phyloP scores from a whole-genome alignment of 169 alveolate species.

The Eimeria tenella region DNA sequence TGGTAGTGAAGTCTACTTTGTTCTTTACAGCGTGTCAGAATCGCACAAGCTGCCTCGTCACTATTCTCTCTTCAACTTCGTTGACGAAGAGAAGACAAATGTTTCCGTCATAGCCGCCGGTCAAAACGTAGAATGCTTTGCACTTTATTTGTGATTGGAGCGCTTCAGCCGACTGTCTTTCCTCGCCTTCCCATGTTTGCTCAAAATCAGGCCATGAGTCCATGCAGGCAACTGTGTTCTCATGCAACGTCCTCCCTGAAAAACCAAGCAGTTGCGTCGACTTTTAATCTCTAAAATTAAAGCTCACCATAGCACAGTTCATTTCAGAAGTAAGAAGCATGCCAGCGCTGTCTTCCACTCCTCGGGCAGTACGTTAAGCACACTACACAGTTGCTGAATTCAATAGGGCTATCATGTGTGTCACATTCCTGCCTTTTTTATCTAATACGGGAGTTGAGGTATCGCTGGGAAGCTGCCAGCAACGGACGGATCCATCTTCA shows the following conservation, averaged over 20 bases:
- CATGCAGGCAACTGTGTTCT: constrained; percentile 71
- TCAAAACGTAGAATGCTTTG: constrained; percentile 41
- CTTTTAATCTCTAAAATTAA: too few species aligned
- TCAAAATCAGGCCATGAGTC: constrained; percentile 39
- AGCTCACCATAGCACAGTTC: too few species aligned
- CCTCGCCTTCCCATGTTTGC: background rate
- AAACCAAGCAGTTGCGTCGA: background rate
- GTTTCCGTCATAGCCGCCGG: constrained; percentile 66
- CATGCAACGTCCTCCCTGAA: constrained; percentile 49
- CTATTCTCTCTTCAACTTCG: constrained; percentile 38
- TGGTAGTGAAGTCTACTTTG: too few species aligned
- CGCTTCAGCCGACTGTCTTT: background rate
- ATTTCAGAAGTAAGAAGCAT: too few species aligned
- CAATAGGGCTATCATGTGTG: too few species aligned
- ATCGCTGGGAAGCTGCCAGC: constrained; percentile 61
- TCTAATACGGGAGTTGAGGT: constrained; percentile 45
- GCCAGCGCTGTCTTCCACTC: too few species aligned
- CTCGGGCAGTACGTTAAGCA: too few species aligned
- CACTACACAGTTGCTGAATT: too few species aligned
- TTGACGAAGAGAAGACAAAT: constrained; percentile 44
- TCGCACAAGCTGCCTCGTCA: constrained; percentile 49
- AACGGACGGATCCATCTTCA: constrained; percentile 65
- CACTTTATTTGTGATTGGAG: background rate
- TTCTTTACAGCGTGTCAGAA: background rate
- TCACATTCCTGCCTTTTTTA: constrained; percentile 24